Conservation (phyloP, 2,329 filamentous ascomycete species). For the Diaporthe sp. region DNA sequence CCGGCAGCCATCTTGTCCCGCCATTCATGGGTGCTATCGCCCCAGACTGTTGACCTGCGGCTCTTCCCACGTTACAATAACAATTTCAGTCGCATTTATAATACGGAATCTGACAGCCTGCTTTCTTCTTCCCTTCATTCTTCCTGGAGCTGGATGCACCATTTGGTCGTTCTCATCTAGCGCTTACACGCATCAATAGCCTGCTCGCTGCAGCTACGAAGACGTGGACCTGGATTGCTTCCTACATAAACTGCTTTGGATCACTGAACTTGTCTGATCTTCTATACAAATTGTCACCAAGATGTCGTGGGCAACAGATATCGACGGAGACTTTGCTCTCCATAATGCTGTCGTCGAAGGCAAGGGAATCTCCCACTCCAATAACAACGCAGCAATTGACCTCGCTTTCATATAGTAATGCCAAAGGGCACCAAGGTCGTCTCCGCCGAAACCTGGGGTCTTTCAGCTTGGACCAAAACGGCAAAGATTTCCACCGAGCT, state of each 20-base stretch:
- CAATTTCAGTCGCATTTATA: neutral
- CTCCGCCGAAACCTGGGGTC: constrained; percentile 13
- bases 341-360: neutral
- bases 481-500: neutral
- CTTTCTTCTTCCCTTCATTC: neutral
- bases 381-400: neutral
- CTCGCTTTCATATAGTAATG: neutral
- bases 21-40: neutral
- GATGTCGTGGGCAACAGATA: neutral
- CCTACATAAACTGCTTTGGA: neutral
- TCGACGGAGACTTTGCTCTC: constrained; percentile 6
- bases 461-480: constrained; percentile 27
- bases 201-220: neutral
- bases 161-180: neutral
- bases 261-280: neutral
- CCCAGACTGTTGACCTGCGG: neutral
- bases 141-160: neutral
- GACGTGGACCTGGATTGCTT: neutral
- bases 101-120: neutral
- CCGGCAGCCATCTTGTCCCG: neutral
- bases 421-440: neutral
- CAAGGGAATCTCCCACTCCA: neutral
- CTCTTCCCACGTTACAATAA: neutral
- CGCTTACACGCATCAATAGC: neutral
- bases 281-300: neutral